Evolutionary conservation across 768 basidiomycete genomes (phyloP).

Genomic region (Mrakia gelida): DNA sequence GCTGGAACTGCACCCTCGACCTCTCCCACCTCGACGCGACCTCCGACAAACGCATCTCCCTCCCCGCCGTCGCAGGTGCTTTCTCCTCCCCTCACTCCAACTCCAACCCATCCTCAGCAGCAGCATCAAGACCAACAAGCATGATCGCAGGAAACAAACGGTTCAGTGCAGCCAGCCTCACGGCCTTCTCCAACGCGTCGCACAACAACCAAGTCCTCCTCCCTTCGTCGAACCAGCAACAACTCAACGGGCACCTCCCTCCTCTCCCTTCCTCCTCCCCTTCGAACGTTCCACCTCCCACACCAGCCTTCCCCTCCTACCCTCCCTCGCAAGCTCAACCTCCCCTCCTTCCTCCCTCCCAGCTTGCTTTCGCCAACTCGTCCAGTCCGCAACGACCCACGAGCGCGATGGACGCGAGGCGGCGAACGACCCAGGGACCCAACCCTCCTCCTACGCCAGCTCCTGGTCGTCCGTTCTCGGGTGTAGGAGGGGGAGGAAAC

Average conservation of each 20-base stretch:
- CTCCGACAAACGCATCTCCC: constrained; percentile 21
- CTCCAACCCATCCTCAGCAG: not conserved
- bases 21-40: constrained; percentile 44
- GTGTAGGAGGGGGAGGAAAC: not conserved
- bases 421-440: not conserved
- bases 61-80: constrained; percentile 24
- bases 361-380: constrained; percentile 12
- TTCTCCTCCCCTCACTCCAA: not conserved
- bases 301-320: constrained; percentile 30
- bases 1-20: constrained; percentile 88
- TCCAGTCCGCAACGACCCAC: not conserved
- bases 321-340: constrained; percentile 20
- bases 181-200: not conserved
- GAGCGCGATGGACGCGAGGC: constrained; percentile 7
- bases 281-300: constrained; percentile 13
- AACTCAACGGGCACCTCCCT: constrained; percentile 2
- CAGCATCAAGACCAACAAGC: not conserved
- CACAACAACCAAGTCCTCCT: not conserved
- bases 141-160: constrained; percentile 24
- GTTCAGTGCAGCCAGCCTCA: constrained; percentile 14
- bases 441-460: not conserved
- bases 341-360: constrained; percentile 26
- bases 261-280: not conserved
- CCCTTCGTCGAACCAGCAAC: not conserved
- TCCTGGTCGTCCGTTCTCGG: not conserved